Evolutionary conservation across 1,284 basidiomycete genomes (phyloP).

Genomic region (Dichomitus squalens): DNA sequence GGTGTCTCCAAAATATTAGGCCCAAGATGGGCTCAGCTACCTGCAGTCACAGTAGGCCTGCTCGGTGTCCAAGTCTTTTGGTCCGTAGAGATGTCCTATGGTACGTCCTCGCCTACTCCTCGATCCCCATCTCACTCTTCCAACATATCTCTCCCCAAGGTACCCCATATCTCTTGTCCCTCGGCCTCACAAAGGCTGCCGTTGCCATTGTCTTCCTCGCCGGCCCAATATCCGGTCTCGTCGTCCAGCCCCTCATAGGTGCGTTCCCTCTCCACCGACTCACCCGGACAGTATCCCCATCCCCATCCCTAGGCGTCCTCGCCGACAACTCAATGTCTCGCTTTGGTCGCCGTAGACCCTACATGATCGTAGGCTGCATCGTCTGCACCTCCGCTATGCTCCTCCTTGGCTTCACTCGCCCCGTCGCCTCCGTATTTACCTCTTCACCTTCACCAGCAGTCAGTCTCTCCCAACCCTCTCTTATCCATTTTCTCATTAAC

Average conservation of each 20-base stretch:
- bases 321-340: conserved; percentile 88
- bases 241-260: conserved; percentile 92
- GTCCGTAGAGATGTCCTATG: conserved; percentile 93
- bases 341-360: conserved; percentile 84
- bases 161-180: conserved; percentile 90
- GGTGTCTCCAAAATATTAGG: conserved; percentile 61
- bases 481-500: neutral
- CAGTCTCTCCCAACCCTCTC: neutral
- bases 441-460: conserved; percentile 28
- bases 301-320: conserved; percentile 56
- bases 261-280: conserved; percentile 4
- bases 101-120: conserved; percentile 39
- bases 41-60: conserved; percentile 75
- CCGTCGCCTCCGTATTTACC: conserved; percentile 67
- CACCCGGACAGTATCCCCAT: neutral
- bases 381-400: conserved; percentile 78
- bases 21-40: conserved; percentile 64
- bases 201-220: conserved; percentile 95
- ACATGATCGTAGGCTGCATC: conserved; percentile 75
- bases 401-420: conserved; percentile 82
- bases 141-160: conserved; percentile 41
- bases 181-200: conserved; percentile 85
- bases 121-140: neutral
- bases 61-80: conserved; percentile 86
- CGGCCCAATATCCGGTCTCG: conserved; percentile 88